phyloP scores from a whole-genome alignment of 2,329 filamentous ascomycete species.

The Hypoxylon sp. region DNA sequence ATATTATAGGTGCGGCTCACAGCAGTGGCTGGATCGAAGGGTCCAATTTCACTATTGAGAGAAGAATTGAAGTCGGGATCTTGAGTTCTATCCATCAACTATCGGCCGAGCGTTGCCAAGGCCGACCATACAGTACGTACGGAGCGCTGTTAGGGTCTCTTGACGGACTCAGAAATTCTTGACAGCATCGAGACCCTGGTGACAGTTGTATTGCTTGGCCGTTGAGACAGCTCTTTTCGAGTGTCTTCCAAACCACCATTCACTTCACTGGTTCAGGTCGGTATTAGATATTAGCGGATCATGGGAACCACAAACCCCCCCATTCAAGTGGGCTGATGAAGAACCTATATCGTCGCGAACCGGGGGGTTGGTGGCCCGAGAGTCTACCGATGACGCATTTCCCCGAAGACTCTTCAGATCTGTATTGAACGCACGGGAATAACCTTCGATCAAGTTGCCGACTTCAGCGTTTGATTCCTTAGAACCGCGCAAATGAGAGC shows the following conservation, averaged over 20 bases:
- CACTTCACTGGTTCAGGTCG: neutral
- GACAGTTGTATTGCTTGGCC: neutral
- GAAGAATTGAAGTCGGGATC: neutral
- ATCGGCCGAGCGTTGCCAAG: neutral
- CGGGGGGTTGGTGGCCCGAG: neutral
- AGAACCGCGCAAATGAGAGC: neutral
- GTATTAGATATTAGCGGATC: neutral
- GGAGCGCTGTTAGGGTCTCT: no score
- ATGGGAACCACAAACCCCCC: neutral
- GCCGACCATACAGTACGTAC: neutral
- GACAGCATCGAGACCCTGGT: neutral
- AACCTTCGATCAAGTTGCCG: neutral
- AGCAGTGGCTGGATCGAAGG: neutral
- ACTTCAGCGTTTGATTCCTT: no score
- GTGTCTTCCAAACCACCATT: neutral
- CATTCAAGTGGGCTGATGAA: neutral
- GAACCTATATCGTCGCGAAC: neutral
- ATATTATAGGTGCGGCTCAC: neutral
- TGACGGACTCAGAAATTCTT: no score
- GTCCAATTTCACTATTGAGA: neutral
- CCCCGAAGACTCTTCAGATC: neutral
- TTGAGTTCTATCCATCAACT: neutral
- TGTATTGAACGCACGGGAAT: neutral
- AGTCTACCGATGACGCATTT: neutral
- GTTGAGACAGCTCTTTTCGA: neutral